Conservation (phyloP, 257 asterid genomes). For the Nicotiana sylvestris region DNA sequence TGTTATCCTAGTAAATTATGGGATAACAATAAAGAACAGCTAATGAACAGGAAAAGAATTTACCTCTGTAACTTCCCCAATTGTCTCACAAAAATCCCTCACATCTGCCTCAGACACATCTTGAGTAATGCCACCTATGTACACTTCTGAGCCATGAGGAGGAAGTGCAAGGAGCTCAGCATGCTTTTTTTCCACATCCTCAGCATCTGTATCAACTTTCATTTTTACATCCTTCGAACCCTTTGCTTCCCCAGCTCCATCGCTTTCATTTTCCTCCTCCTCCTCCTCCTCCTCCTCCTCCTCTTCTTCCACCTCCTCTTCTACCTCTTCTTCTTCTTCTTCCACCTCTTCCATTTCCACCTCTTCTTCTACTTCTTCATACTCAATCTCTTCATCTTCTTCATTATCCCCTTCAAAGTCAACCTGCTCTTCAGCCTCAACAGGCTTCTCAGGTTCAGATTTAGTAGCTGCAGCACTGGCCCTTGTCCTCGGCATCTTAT, state of each 20-base stretch:
- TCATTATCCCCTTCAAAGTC: slow-evolving; percentile 61
- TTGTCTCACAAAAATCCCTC: slow-evolving; percentile 62
- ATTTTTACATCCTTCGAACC: slow-evolving; percentile 43
- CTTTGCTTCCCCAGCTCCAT: slow-evolving; percentile 29
- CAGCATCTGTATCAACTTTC: slow-evolving; percentile 49
- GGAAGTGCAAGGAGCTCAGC: slow-evolving; percentile 93
- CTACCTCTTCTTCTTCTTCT: slow-evolving; percentile 46
- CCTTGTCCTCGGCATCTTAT: slow-evolving; percentile 85
- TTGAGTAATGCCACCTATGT: slow-evolving; percentile 73
- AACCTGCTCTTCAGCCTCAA: slow-evolving; percentile 72
- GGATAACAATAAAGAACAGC: slow-evolving; percentile 1
- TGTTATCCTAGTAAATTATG: slow-evolving; percentile 9
- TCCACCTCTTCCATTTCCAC: slow-evolving; percentile 58
- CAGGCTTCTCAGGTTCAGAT: slow-evolving; percentile 55
- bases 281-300: slow-evolving; percentile 47
- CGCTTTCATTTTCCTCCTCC: slow-evolving; percentile 37
- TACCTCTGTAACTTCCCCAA: slow-evolving; percentile 93
- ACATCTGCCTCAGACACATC: slow-evolving; percentile 74
- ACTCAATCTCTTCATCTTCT: slow-evolving; percentile 77
- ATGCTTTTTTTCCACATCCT: slow-evolving; percentile 43
- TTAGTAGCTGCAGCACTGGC: slow-evolving; percentile 49
- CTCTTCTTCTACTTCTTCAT: slow-evolving; percentile 89
- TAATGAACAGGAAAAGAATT: slow-evolving; percentile 1
- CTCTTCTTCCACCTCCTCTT: slow-evolving; percentile 57
- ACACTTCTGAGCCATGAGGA: slow-evolving; percentile 92